Percentiles rank a stretch among this genome's conserved stretches.
These are phyloP conservation scores for Globisporangium uncinulatum DNA, from an alignment of 352 stramenopile genomes.

Conservation along the genomic window DNA sequence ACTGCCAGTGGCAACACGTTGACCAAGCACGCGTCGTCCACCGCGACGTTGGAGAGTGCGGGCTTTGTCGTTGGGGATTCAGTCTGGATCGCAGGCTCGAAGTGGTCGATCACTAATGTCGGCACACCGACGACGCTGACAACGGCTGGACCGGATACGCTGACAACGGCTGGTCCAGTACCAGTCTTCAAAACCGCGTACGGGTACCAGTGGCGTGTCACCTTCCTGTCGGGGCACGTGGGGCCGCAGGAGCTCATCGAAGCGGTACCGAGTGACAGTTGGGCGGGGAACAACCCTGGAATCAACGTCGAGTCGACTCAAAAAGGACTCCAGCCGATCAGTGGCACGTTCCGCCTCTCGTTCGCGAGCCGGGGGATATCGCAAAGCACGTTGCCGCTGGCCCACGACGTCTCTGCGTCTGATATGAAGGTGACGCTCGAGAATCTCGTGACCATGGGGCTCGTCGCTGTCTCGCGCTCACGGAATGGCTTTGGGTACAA, in stretches of 20 bases:
- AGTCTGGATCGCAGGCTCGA: slow-evolving; percentile 55
- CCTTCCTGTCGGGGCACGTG: slow-evolving; percentile 70
- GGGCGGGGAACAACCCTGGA: slow-evolving; percentile 90
- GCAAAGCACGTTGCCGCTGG: slow-evolving; percentile 82
- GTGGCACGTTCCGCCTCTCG: slow-evolving; percentile 85
- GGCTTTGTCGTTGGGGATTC: slow-evolving; percentile 21
- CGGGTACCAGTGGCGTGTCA: slow-evolving; percentile 74
- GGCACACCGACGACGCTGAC: slow-evolving; percentile 11
- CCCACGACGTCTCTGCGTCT: slow-evolving; percentile 81
- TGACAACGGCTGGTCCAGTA: slow-evolving; percentile 26
- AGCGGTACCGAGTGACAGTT: slow-evolving; percentile 85
- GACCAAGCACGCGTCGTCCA: slow-evolving; percentile 23
- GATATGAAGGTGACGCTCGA: slow-evolving; percentile 87
- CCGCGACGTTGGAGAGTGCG: slow-evolving; percentile 12
- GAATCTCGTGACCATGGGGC: slow-evolving; percentile 78
- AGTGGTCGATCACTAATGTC: slow-evolving; percentile 22
- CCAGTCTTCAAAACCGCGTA: slow-evolving; percentile 65
- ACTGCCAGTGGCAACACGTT: slow-evolving; percentile 26
- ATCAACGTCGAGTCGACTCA: slow-evolving; percentile 77
- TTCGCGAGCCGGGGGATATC: slow-evolving; percentile 62
- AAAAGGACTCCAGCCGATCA: slow-evolving; percentile 88
- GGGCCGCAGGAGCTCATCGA: slow-evolving; percentile 86
- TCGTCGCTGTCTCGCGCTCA: slow-evolving; percentile 83
- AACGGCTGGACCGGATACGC: slow-evolving; percentile 1
- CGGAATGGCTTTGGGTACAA: slow-evolving; percentile 94